Conservation (phyloP, 2,329 filamentous ascomycete genomes). For the Ilyonectria sp. region DNA sequence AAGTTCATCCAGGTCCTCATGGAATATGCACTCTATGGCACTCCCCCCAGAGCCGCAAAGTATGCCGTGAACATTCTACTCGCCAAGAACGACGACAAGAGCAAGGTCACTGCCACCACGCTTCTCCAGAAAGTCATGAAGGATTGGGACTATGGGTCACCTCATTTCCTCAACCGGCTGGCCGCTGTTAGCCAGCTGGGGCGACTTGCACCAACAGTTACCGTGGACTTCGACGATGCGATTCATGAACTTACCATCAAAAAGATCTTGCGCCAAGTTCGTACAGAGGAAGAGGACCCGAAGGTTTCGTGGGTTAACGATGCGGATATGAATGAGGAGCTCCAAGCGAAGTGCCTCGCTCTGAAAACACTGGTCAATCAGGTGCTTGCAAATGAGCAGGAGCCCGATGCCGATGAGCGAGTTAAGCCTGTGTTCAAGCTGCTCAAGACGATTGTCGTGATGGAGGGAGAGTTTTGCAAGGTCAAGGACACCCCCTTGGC, state of each 20-base stretch:
- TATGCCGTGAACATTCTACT: constrained; percentile 94
- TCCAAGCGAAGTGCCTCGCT: constrained; percentile 86
- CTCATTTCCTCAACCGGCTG: constrained; percentile 83
- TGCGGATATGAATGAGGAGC: constrained; percentile 82
- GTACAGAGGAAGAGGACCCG: constrained; percentile 70
- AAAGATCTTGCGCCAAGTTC: constrained; percentile 80
- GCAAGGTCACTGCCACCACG: constrained; percentile 86
- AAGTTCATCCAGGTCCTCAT: constrained; percentile 87
- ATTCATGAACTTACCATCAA: constrained; percentile 85
- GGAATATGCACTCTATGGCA: constrained; percentile 86
- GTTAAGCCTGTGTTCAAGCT: constrained; percentile 82
- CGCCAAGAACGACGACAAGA: constrained; percentile 80
- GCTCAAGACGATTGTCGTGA: constrained; percentile 81
- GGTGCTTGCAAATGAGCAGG: constrained; percentile 73
- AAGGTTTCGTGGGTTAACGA: constrained; percentile 79
- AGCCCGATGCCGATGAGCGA: constrained; percentile 68
- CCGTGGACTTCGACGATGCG: constrained; percentile 80
- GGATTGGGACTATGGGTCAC: constrained; percentile 79
- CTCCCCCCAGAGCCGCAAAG: constrained; percentile 87
- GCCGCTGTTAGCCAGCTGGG: constrained; percentile 82
- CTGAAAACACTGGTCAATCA: constrained; percentile 90
- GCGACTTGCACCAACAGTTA: constrained; percentile 79
- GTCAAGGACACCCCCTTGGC: constrained; percentile 80
- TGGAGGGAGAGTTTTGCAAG: constrained; percentile 86
- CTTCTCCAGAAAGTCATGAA: constrained; percentile 83